A percentile compares a stretch with the other conserved stretches of the same genome.
Conservation (phyloP, 495 filamentous ascomycete species). For the Geopyxis carbonaria region DNA sequence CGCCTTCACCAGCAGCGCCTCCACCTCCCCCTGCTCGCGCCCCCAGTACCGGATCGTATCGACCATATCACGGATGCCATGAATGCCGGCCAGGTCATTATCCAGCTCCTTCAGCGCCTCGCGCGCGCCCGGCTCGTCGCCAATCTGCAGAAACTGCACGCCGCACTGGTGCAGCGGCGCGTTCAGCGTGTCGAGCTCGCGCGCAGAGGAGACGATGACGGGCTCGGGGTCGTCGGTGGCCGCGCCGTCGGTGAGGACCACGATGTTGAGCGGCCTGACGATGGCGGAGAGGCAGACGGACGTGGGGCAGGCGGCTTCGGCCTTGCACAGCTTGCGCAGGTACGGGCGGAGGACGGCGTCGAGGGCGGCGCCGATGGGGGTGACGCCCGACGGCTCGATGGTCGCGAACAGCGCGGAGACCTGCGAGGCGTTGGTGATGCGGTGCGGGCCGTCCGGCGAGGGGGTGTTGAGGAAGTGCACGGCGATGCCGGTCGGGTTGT, state of each 20-base stretch:
- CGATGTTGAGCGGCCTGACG: constrained; percentile 60
- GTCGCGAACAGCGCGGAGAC: constrained; percentile 50
- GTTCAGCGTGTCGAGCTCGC: constrained; percentile 50
- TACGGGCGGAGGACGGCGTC: constrained; percentile 61
- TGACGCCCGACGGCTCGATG: constrained; percentile 48
- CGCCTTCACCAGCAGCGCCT: constrained; percentile 23
- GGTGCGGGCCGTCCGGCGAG: constrained; percentile 6
- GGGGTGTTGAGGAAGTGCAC: constrained; percentile 75
- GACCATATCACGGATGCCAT: constrained; percentile 67
- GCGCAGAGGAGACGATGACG: constrained; percentile 48
- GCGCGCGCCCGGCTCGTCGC: constrained; percentile 48
- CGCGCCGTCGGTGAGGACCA: constrained; percentile 81
- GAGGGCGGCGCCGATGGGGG: constrained; percentile 60
- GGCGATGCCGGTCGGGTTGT: constrained; percentile 84
- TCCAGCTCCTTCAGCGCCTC: constrained; percentile 57
- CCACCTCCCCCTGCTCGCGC: constrained; percentile 3
- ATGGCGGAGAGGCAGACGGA: constrained; percentile 1
- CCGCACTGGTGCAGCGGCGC: constrained; percentile 78
- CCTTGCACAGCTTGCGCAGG: constrained; percentile 25
- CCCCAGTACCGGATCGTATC: constrained; percentile 41
- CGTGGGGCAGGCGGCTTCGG: constrained; percentile 5
- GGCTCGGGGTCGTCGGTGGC: constrained; percentile 66
- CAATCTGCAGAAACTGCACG: constrained; percentile 95
- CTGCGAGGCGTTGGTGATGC: constrained; percentile 12
- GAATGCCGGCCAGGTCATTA: constrained; percentile 45